These are phyloP conservation scores for Tricholoma sp. DNA, from an alignment of 768 basidiomycete genomes.

Conservation along the genomic window DNA sequence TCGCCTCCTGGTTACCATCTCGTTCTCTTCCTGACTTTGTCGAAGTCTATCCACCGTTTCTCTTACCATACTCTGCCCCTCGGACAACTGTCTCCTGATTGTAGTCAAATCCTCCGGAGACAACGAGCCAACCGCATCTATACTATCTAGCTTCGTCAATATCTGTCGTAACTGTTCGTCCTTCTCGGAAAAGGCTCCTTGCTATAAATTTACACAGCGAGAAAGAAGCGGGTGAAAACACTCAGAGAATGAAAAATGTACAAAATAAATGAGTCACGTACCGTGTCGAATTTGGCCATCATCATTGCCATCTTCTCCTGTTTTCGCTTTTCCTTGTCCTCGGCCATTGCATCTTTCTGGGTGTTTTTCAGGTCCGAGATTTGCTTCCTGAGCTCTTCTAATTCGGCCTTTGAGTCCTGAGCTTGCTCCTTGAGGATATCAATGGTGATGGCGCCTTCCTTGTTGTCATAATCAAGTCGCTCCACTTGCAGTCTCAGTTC, in stretches of 20 bases:
- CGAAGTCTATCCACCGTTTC: conserved; percentile 88
- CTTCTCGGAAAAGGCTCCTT: conserved; percentile 93
- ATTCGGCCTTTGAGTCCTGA: conserved; percentile 75
- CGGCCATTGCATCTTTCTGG: conserved; percentile 81
- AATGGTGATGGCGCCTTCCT: conserved; percentile 87
- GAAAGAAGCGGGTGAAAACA: not conserved
- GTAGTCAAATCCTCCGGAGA: conserved; percentile 73
- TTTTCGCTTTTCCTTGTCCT: conserved; percentile 98
- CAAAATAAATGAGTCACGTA: conserved; percentile 54
- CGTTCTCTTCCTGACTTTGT: conserved; percentile 90
- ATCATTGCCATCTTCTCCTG: conserved; percentile 99
- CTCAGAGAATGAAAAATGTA: conserved; percentile 3
- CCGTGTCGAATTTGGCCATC: conserved; percentile 99
- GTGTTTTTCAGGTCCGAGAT: conserved; percentile 73
- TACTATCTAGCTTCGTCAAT: conserved; percentile 76
- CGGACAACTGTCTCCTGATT: conserved; percentile 84
- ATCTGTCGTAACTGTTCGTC: conserved; percentile 88
- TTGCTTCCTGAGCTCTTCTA: conserved; percentile 84
- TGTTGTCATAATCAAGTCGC: conserved; percentile 91
- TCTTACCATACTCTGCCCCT: conserved; percentile 79
- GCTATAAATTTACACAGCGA: conserved; percentile 36
- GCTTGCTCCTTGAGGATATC: conserved; percentile 97
- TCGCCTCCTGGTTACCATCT: conserved; percentile 72
- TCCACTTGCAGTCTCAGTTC: conserved; percentile 91
- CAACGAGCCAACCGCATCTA: conserved; percentile 63